Base-by-base conservation (phyloP, 345 rosid species). In the Hibiscus trionum region DNA sequence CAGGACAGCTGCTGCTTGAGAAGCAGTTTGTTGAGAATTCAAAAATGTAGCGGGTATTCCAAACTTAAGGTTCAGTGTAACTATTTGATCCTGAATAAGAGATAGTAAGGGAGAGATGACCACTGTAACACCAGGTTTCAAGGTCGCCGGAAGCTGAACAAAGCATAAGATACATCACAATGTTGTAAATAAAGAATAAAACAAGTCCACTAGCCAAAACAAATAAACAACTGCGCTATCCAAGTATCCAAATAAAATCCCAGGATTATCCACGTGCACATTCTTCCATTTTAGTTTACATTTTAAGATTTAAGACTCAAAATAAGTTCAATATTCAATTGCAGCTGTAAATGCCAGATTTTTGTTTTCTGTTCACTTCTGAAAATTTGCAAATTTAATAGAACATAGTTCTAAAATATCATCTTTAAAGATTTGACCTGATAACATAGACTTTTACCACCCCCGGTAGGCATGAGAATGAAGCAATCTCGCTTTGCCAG, bases 401-500 rank as follows among this genome's bases (percentile, higher is more conserved):
- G 60, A 65, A n/a, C 17, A 17, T 16, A 46, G 49, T 24, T 49
- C 19, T 52, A 35, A 27, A 35, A 66, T 50, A 37, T 52, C 19
- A 9, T 63, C 50, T 64, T 74, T 60, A 80, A 71, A 52, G 59
- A 75, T 52, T 71, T 80, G 5, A 91, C 92, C 97, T 91, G 92
- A 83, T 86, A 94, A 82, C 97, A 90, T 66, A 94, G 76, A 80
- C 97, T 91, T 84, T 91, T 90, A 11, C 97, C 97, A 39, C 98
- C 97, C 77, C 98, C 92, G 0, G 93, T 91, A 1, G 97, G 97
- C 96, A 91, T 84, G 42, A 91, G 89, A 74, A 90, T 67, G 81
- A 91, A 94, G 73, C 96, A 91, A 77, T 90, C 97, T 78, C 78
- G 84, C 76, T 83, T 91, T 49, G 81, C 84, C 74, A 88, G 9